Evolutionary conservation across 768 basidiomycete genomes (phyloP), one percentile per base, ranked within the genome.

Genomic region (Mycena epipterygia): DNA sequence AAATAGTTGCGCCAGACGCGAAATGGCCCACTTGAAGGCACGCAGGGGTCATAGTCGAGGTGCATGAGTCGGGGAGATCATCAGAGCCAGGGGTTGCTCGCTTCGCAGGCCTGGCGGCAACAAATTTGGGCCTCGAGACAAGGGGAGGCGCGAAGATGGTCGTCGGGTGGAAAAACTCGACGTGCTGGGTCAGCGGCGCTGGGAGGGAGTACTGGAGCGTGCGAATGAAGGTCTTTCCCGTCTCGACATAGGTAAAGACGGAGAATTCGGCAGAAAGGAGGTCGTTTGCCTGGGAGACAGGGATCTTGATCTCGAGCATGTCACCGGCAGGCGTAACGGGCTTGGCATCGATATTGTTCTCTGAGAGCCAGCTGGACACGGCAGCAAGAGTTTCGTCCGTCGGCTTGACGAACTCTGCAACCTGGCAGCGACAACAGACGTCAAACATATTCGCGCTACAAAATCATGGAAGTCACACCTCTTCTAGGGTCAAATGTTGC

Each of bases 381-480:
- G 81, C 64, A 5, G 75, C 66, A 7, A 81, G 67, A 7, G 83
- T 75, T 33, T 81, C 78, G 2, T 78, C 71, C 42, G 78, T 79
- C 0, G 84, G 84, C 12, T 79, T 78, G 56, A 82, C 77, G 29
- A 84, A 79, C 12, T 73, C 76, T 27, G 81, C 79, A n/a, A 84
- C 83, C 30, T 84, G 55, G 19, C 32, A 41, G 49, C 33, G 30
- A 37, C 29, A 64, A 56, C 41, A 35, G 35, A 52, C 2, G 35
- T 42, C 32, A 56, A 44, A 44, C 23, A 41, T 51, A 29, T n/a
- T 46, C 37, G 64, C 33, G 37, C 32, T 64, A 30, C 25, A 30
- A 51, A 23, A 27, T 33, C 35, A 39, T 42, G 25, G 29, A 56
- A 35, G 12, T 55, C 46, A 37, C 35, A 65, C 64, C 64, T 58